phyloP scores from a whole-genome alignment of 2,329 filamentous ascomycete genomes.

The Lachnellula hyalina region DNA sequence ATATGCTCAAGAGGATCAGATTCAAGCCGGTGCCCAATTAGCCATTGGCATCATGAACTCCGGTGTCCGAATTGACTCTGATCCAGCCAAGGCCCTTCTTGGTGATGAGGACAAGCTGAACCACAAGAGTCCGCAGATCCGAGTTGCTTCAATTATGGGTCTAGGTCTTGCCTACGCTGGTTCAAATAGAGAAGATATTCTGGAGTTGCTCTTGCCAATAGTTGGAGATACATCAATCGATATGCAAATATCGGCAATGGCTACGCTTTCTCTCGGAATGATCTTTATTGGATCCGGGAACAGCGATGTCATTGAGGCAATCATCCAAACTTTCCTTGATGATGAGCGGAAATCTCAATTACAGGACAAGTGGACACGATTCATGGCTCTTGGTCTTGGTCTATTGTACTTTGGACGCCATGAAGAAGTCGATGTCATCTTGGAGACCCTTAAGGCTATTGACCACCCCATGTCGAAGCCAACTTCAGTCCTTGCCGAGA shows the following conservation, averaged over 20 bases:
- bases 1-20: conserved; percentile 73
- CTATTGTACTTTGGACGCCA: conserved; percentile 94
- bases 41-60: conserved; percentile 96
- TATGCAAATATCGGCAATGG: conserved; percentile 97
- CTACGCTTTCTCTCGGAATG: conserved; percentile 82
- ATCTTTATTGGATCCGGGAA: conserved; percentile 92
- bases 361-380: conserved; percentile 97
- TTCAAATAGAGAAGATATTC: conserved; percentile 83
- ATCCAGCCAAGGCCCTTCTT: conserved; percentile 83
- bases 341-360: conserved; percentile 86
- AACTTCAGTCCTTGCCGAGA: conserved; percentile 89
- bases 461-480: conserved; percentile 96
- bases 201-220: conserved; percentile 80
- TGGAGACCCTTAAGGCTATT: conserved; percentile 94
- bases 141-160: conserved; percentile 89
- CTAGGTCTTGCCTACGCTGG: conserved; percentile 92
- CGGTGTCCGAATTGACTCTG: conserved; percentile 81
- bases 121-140: conserved; percentile 70
- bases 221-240: conserved; percentile 78
- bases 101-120: conserved; percentile 75
- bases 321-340: conserved; percentile 88
- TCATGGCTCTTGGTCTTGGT: conserved; percentile 89
- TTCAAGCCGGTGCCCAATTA: conserved; percentile 86
- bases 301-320: conserved; percentile 83
- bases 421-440: conserved; percentile 96